Evolutionary conservation across 495 filamentous ascomycete genomes (phyloP).

Genomic region (Daldinia grandis): DNA sequence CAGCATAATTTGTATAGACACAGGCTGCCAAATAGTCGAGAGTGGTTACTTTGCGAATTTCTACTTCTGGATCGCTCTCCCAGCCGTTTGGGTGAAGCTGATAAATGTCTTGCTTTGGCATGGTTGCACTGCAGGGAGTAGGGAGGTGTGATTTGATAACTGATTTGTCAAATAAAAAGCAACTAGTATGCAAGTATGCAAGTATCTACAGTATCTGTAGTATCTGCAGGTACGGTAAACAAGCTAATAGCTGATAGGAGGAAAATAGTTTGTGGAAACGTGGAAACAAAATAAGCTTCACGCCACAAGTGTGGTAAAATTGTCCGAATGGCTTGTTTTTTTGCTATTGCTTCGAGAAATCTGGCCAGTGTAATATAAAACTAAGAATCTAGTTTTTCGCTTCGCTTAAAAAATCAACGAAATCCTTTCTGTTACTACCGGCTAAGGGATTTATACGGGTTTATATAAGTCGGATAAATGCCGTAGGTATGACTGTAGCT

Average conservation of each 20-base stretch:
- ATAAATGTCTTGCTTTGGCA: conserved; percentile 8
- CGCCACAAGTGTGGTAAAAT: not conserved
- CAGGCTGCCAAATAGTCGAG: conserved; percentile 47
- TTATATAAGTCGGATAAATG: not conserved
- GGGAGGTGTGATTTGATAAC: not conserved
- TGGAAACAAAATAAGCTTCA: not conserved
- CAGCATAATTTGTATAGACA: conserved; percentile 49
- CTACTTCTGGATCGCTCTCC: conserved; percentile 8
- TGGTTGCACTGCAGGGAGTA: not conserved
- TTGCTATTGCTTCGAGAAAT: not conserved
- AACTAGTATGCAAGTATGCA: not conserved
- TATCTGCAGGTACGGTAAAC: not conserved
- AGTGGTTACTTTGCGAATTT: conserved; percentile 36
- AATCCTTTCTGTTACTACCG: not conserved
- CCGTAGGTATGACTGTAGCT: not conserved
- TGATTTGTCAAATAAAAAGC: not conserved
- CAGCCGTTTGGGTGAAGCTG: conserved; percentile 7
- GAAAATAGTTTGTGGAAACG: no score
- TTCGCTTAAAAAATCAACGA: not conserved
- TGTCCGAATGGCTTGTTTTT: not conserved
- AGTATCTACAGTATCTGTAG: no score
- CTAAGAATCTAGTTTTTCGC: not conserved
- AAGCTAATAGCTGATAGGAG: no score
- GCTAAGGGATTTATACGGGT: not conserved
- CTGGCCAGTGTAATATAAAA: not conserved